Evolutionary conservation across 805 yeast genomes (phyloP).

Genomic region (Jamesozyma gamospora): DNA sequence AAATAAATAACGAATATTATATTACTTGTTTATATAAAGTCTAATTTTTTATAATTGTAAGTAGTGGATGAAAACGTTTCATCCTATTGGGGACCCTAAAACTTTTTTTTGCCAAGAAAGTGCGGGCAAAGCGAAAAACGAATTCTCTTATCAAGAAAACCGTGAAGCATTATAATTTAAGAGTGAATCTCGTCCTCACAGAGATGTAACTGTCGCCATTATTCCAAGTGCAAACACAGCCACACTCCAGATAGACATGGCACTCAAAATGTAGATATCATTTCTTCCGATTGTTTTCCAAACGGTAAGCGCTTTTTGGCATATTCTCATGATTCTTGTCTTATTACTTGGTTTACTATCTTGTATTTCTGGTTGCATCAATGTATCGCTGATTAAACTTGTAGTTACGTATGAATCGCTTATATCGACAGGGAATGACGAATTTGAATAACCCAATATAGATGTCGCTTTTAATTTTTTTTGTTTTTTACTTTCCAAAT

Average conservation of each 20-base stretch:
- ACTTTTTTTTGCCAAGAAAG: too few relatives aligned
- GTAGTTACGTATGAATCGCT: not conserved
- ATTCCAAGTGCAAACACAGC: conserved; percentile 12
- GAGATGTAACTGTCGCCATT: too few relatives aligned
- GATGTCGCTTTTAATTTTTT: not conserved
- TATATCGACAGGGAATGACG: not conserved
- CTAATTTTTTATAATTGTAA: too few relatives aligned
- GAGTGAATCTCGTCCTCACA: too few relatives aligned
- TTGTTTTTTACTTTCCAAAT: not conserved
- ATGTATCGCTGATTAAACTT: not conserved
- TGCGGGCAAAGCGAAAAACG: too few relatives aligned
- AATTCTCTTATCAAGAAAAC: too few relatives aligned
- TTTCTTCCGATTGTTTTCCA: conserved; percentile 14
- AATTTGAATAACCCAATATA: not conserved
- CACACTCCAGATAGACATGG: conserved; percentile 15
- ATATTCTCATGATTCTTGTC: not conserved
- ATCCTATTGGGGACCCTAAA: too few relatives aligned
- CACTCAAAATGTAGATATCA: conserved; percentile 9
- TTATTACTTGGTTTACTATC: not conserved
- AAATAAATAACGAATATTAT: too few relatives aligned
- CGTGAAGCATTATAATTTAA: too few relatives aligned
- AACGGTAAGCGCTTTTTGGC: not conserved
- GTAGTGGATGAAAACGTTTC: too few relatives aligned
- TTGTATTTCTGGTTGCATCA: too few relatives aligned
- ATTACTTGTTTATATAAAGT: too few relatives aligned